Evolutionary conservation across 1,284 basidiomycete species (phyloP).

Genomic region (Tilletiopsis washingtonensis): DNA sequence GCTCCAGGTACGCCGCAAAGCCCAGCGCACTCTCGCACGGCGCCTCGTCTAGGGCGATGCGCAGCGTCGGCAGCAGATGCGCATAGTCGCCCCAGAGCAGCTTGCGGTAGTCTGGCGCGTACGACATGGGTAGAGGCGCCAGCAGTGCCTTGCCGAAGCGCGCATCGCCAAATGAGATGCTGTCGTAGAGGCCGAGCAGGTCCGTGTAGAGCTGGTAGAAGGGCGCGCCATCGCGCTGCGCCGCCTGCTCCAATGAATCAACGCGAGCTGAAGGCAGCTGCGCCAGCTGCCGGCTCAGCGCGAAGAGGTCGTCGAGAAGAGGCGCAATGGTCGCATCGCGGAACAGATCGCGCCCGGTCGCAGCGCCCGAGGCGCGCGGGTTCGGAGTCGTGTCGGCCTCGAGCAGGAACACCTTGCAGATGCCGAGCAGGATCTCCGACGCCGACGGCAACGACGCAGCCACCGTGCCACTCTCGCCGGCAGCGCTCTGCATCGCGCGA

Average conservation of each 20-base stretch:
- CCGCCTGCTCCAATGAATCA: background rate
- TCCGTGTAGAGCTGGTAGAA: conserved; percentile 84
- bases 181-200: conserved; percentile 77
- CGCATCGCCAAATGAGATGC: conserved; percentile 76
- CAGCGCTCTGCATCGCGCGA: conserved; percentile 51
- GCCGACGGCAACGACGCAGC: conserved; percentile 10
- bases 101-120: conserved; percentile 68
- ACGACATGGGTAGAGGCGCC: conserved; percentile 50
- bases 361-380: conserved; percentile 14
- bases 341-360: conserved; percentile 58
- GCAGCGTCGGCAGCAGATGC: conserved; percentile 49
- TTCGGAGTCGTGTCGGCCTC: conserved; percentile 46
- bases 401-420: conserved; percentile 92
- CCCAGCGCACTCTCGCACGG: background rate
- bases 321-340: conserved; percentile 58
- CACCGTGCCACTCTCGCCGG: background rate
- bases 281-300: conserved; percentile 15
- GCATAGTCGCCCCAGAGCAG: conserved; percentile 74
- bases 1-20: background rate
- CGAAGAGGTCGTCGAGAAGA: conserved; percentile 53
- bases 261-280: conserved; percentile 2
- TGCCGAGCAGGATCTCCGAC: conserved; percentile 54
- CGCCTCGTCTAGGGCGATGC: conserved; percentile 3
- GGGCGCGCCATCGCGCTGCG: background rate
- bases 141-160: conserved; percentile 71